Base-by-base conservation (phyloP, 352 stramenopile species). In the Globisporangium mamillatum region DNA sequence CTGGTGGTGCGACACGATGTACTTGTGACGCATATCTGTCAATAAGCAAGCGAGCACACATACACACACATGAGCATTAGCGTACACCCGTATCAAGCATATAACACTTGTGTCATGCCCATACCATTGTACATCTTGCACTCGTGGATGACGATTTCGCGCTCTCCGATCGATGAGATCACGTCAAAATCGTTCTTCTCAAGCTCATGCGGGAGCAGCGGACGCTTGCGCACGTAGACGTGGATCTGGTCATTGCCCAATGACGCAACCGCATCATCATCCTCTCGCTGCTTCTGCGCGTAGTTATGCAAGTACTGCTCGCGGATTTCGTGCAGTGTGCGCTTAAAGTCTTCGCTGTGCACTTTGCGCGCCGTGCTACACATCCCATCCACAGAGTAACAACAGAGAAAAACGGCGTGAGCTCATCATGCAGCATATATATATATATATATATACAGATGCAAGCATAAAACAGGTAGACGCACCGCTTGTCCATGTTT, bases 11-110 rank as follows among this genome's bases (percentile, higher is more conserved):
- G 78, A 88, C 34, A 91, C 88, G 60, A 96, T 81, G 63, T 90
- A 90, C 84, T 95, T 95, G 71, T 92, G 85, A 41, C 81, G 81
- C 90, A 97, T 97, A 64, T 98, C 91, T 79, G 53, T 94, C 93
- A 68, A 97, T 85, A 64, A 92, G 92, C 36, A 2, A 92, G 90
- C 0, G 83, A 67, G 3, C 22, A 57, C 22, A 24, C 25, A 57
- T 10, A 24, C 25, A 36, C n/a, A 58, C 25, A 25, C 8, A 14
- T 22, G 27, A 36, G 22, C 9, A 20, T 38, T 36, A 59, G 25
- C 25, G 20, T 36, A 56, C 93, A 84, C 50, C 86, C 52, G 27
- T 25, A 57, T 20, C 24, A 22, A 32, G 22, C n/a, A 69, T 38
- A 25, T 34, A 27, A 18, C 14, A 52, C 36, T 29, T 27, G 8